phyloP scores from a whole-genome alignment of 2,329 filamentous ascomycete species.

The Hymenoscyphus salicellus region DNA sequence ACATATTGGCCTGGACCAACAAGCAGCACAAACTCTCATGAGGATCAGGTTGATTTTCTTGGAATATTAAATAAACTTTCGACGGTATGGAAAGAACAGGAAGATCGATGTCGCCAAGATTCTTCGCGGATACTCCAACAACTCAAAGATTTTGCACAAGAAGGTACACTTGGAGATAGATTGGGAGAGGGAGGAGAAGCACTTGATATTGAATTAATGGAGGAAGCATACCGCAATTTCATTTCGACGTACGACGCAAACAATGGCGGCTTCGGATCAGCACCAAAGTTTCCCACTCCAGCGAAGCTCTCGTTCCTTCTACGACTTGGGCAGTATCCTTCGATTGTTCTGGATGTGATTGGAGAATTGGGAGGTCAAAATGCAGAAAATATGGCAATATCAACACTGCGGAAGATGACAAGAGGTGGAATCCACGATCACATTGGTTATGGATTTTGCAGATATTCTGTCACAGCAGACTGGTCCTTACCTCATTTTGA shows the following conservation, averaged over 20 bases:
- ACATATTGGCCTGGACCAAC: conserved; percentile 77
- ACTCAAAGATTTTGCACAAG: conserved; percentile 81
- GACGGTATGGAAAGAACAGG: conserved; percentile 76
- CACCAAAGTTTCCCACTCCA: conserved; percentile 88
- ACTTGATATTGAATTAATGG: conserved; percentile 83
- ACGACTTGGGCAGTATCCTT: conserved; percentile 67
- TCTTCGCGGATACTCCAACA: conserved; percentile 79
- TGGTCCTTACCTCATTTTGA: conserved; percentile 97
- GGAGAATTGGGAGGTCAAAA: conserved; percentile 72
- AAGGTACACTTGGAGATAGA: conserved; percentile 64
- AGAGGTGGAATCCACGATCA: conserved; percentile 71
- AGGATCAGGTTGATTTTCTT: conserved; percentile 73
- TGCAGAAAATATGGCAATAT: conserved; percentile 74
- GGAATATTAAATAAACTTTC: conserved; percentile 77
- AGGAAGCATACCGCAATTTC: conserved; percentile 84
- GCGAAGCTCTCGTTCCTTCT: conserved; percentile 81
- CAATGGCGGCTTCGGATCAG: conserved; percentile 74
- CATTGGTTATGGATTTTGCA: conserved; percentile 72
- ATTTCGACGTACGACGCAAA: conserved; percentile 73
- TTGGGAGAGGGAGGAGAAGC: conserved; percentile 55
- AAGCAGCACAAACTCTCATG: conserved; percentile 39
- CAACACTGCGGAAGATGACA: conserved; percentile 76
- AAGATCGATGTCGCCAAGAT: conserved; percentile 76
- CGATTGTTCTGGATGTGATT: conserved; percentile 79
- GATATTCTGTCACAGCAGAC: conserved; percentile 86